Evolutionary conservation across 805 yeast genomes (phyloP).

Genomic region (Wickerhamomyces hampshirensis): DNA sequence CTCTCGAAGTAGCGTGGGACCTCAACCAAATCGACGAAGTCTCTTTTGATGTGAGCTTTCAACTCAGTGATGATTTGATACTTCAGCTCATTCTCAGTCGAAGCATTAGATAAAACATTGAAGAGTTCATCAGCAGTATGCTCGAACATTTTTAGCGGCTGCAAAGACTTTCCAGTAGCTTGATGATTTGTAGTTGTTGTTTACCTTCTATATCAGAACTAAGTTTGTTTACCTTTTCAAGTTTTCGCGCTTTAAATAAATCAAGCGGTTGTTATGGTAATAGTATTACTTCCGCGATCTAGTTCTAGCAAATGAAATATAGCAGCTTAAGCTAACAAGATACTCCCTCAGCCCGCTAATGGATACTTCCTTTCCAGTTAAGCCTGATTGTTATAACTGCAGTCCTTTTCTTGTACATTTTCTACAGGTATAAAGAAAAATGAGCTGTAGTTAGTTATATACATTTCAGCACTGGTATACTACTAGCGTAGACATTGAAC

Average conservation of each 20-base stretch:
- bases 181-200: constrained; percentile 6
- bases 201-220: too few species aligned
- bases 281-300: too few species aligned
- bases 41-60: constrained; percentile 52
- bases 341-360: too few species aligned
- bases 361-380: too few species aligned
- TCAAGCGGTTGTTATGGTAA: too few species aligned
- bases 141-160: constrained; percentile 15
- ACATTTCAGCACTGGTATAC: constrained; percentile 22
- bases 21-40: constrained; percentile 43
- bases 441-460: constrained; percentile 7
- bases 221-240: too few species aligned
- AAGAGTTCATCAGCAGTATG: constrained; percentile 15
- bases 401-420: neutral
- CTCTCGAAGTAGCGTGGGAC: constrained; percentile 50
- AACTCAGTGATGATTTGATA: constrained; percentile 26
- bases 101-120: constrained; percentile 5
- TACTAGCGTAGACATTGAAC: constrained; percentile 15
- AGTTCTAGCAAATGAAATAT: too few species aligned
- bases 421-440: neutral
- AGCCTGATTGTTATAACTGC: too few species aligned
- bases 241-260: too few species aligned
- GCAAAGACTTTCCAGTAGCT: neutral
- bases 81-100: constrained; percentile 19
- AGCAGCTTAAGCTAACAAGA: too few species aligned